Percentiles rank a stretch among this genome's conserved stretches.
These are phyloP conservation scores for Aristolochia fimbriata DNA, from an alignment of 164 flowering plant genomes.

Conservation along the genomic window DNA sequence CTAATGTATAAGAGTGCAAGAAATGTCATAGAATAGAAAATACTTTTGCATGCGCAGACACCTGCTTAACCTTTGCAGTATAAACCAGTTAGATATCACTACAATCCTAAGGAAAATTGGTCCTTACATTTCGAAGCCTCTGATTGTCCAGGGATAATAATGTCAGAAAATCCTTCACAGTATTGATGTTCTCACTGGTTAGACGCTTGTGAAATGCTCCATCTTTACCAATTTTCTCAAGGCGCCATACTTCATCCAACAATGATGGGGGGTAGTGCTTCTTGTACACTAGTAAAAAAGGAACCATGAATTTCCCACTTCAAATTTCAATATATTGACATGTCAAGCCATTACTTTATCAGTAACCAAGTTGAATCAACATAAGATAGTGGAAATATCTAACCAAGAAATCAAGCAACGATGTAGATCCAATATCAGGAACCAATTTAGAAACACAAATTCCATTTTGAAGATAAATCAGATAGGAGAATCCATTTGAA, in stretches of 20 bases:
- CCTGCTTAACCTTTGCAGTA: background rate
- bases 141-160: constrained; percentile 33
- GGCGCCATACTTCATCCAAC: constrained; percentile 74
- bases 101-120: background rate
- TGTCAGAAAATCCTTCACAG: constrained; percentile 63
- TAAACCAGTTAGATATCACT: background rate
- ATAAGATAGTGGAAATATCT: too few relatives aligned
- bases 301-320: too few relatives aligned
- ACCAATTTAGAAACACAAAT: too few relatives aligned
- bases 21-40: background rate
- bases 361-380: too few relatives aligned
- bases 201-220: constrained; percentile 74
- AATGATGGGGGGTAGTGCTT: constrained; percentile 76
- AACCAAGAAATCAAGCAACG: too few relatives aligned
- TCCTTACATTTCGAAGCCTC: constrained; percentile 44
- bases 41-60: background rate
- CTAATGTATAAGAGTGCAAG: too few relatives aligned
- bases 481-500: too few relatives aligned
- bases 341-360: too few relatives aligned
- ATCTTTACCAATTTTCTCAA: constrained; percentile 83
- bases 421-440: too few relatives aligned
- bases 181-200: constrained; percentile 27
- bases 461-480: too few relatives aligned
- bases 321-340: too few relatives aligned
- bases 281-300: constrained; percentile 52